Conservation (phyloP, 169 alveolate species). For the Plasmodium reichenowi region DNA sequence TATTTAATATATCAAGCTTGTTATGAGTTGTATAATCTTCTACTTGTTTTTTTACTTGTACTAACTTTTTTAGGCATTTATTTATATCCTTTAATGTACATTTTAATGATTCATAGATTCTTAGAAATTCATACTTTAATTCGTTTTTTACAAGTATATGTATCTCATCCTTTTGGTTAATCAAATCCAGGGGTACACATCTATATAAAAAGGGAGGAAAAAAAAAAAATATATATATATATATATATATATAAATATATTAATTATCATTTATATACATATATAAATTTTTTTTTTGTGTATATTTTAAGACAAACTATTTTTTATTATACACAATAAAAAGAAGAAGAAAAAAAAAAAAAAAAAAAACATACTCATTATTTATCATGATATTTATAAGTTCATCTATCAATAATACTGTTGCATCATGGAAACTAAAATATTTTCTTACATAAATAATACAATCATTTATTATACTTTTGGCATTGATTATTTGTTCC, state of each 20-base stretch:
- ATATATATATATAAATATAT: not conserved
- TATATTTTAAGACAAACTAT: too few species aligned
- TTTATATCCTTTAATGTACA: constrained; percentile 24
- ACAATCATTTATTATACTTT: constrained; percentile 37
- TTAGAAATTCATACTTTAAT: constrained; percentile 40
- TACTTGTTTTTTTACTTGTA: constrained; percentile 10
- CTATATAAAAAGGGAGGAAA: constrained; percentile 18
- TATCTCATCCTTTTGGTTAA: constrained; percentile 27
- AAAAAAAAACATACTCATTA: constrained; percentile 19
- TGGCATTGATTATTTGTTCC: constrained; percentile 17
- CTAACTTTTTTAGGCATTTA: constrained; percentile 21
- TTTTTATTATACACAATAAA: too few species aligned
- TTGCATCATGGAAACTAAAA: constrained; percentile 48
- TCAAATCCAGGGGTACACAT: not conserved
- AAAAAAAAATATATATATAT: constrained; percentile 1
- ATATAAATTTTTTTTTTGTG: too few species aligned
- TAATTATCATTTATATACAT: too few species aligned
- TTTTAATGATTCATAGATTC: constrained; percentile 34
- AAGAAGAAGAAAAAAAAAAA: not conserved
- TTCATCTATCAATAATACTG: constrained; percentile 29
- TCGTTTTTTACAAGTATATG: constrained; percentile 39
- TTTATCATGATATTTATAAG: constrained; percentile 44
- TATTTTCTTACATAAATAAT: constrained; percentile 50
- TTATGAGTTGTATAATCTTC: constrained; percentile 2
- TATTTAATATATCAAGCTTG: constrained; percentile 1